Evolutionary conservation across 2,329 filamentous ascomycete genomes (phyloP), one percentile per base, ranked within the genome.

Genomic region (Endocalyx cinctus): DNA sequence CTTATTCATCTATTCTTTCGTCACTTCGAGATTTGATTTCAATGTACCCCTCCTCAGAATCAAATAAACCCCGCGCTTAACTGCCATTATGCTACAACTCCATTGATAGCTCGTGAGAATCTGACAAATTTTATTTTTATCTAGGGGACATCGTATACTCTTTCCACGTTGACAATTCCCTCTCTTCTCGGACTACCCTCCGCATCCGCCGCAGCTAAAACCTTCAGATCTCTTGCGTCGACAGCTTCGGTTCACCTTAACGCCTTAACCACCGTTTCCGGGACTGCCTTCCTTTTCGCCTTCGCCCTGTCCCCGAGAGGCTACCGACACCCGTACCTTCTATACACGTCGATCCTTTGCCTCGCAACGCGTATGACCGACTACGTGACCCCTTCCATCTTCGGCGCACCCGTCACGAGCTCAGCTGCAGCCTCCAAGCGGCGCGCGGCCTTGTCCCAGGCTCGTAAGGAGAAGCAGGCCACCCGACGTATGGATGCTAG

Each of bases 141-240:
- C 14, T 51, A 96, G 90, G 90, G 90, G 60, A 75, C 92, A 39
- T 94, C 89, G 32, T 94, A 90, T 66, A 84, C 87, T 29, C 76
- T 92, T 48, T 83, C 83, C 15, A 77, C 79, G 39, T 67, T 94
- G 44, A 80, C 86, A 17, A 76, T 94, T 39, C 89, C 90, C 13
- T 75, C 85, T 5, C 79, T 96, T 35, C 79, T 90, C 49, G 75
- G 79, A 34, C 83, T 96, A 30, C 85, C 87, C 8, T 86, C 84
- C 32, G 84, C 89, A 30, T 68, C 74, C 37, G 69, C 74, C 34
- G 86, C 85, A 42, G 72, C 79, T 29, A 78, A 79, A 54, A 80
- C 85, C 48, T 80, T 94, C 57, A 66, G 74, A 46, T 77, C 78
- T 51, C 73, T 94, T 39, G 73, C 76, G 42, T 65, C 70, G 29